These are phyloP conservation scores for Mortierella sp. DNA, from an alignment of 371 early-diverging fungal genomes.

Conservation along the genomic window DNA sequence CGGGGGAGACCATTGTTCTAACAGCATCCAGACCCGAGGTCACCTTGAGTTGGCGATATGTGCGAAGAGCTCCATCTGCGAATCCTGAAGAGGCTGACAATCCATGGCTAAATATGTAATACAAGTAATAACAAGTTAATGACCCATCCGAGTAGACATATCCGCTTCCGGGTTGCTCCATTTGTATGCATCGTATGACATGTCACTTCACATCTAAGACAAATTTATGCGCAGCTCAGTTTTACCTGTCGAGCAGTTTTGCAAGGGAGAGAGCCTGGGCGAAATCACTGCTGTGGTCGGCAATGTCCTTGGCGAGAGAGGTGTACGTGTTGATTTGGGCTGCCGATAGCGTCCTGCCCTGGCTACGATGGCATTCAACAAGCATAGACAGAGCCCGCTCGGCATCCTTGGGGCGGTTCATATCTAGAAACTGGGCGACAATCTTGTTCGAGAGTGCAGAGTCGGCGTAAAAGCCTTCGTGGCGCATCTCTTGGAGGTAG, in stretches of 20 bases:
- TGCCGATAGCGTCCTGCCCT: slow-evolving; percentile 32
- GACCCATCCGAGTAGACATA: not conserved
- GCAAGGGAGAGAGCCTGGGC: slow-evolving; percentile 53
- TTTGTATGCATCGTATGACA: not conserved
- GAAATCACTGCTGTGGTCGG: slow-evolving; percentile 54
- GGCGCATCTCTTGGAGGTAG: slow-evolving; percentile 46
- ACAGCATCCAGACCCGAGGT: slow-evolving; percentile 25
- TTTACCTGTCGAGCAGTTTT: slow-evolving; percentile 47
- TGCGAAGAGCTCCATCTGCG: slow-evolving; percentile 35
- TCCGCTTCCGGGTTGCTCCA: not conserved
- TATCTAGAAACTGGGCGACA: slow-evolving; percentile 46
- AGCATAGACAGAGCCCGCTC: slow-evolving; percentile 50
- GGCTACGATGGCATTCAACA: slow-evolving; percentile 47
- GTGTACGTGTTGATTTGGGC: slow-evolving; percentile 43
- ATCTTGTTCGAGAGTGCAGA: slow-evolving; percentile 38
- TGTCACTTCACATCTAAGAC: not conserved
- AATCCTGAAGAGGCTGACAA: slow-evolving; percentile 34
- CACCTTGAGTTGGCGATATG: slow-evolving; percentile 43
- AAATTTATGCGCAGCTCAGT: slow-evolving; percentile 3
- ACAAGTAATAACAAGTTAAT: not conserved
- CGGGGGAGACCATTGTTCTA: slow-evolving; percentile 15
- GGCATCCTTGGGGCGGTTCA: slow-evolving; percentile 49
- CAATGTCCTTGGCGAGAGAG: slow-evolving; percentile 49
- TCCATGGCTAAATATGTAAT: slow-evolving; percentile 23
- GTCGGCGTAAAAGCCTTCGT: slow-evolving; percentile 47